phyloP scores from a whole-genome alignment of 2,329 filamentous ascomycete genomes.

The Alternaria hordeiaustralica region DNA sequence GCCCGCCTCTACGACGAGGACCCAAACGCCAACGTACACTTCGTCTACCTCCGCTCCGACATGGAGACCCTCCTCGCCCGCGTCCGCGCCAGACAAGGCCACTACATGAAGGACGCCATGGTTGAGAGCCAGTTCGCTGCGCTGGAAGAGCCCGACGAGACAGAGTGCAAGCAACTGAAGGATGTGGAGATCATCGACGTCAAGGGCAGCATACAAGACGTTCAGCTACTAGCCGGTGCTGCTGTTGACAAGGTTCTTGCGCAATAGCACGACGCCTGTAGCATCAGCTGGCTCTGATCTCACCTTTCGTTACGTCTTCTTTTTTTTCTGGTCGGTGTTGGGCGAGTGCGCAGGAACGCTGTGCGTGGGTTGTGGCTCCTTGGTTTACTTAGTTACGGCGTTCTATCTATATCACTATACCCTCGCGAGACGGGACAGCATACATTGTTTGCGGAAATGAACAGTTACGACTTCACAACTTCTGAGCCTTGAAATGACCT shows the following conservation, averaged over 20 bases:
- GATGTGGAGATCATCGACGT: conserved; percentile 58
- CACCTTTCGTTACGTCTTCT: not conserved
- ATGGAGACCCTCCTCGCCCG: conserved; percentile 78
- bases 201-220: conserved; percentile 49
- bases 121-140: conserved; percentile 89
- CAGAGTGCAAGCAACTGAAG: conserved; percentile 62
- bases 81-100: conserved; percentile 75
- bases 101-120: conserved; percentile 97
- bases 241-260: conserved; percentile 47
- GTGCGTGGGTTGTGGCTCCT: too few species aligned
- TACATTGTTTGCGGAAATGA: not conserved
- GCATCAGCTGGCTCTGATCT: conserved; percentile 9
- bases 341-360: not conserved
- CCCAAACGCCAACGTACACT: conserved; percentile 69
- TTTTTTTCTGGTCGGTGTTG: not conserved
- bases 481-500: not conserved
- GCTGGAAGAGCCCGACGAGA: conserved; percentile 78
- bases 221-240: conserved; percentile 48
- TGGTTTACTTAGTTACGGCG: not conserved
- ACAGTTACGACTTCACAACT: not conserved
- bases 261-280: conserved; percentile 1
- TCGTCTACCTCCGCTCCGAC: conserved; percentile 84
- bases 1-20: conserved; percentile 57
- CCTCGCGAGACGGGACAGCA: not conserved
- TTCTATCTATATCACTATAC: not conserved